A percentile compares a stretch with the other conserved stretches of the same genome.
phyloP scores from a whole-genome alignment of 345 rosid genomes.

The Eucalyptus fibrosa region DNA sequence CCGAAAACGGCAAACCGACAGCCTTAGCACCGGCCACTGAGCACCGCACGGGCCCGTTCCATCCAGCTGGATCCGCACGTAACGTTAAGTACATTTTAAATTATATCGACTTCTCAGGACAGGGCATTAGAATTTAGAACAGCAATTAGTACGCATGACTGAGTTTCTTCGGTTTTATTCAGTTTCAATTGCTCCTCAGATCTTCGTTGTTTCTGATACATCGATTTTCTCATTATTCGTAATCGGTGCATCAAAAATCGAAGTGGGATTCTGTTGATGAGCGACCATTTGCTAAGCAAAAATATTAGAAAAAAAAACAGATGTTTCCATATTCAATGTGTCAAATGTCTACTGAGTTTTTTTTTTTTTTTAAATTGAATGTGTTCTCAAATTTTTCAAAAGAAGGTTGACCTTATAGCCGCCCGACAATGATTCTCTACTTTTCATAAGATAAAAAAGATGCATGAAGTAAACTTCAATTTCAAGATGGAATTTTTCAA shows the following conservation, averaged over 20 bases:
- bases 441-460: neutral
- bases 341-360: neutral
- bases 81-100: too few relatives aligned
- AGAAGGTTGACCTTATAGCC: rapidly evolving
- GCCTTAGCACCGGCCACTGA: neutral
- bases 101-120: neutral
- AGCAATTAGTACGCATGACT: neutral
- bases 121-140: neutral
- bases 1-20: neutral
- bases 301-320: neutral
- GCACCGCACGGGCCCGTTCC: neutral
- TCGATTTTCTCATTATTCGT: neutral
- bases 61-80: neutral
- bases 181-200: neutral
- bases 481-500: rapidly evolving
- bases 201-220: neutral
- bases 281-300: neutral
- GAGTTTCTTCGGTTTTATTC: neutral
- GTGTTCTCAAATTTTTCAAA: neutral
- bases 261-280: neutral
- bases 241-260: neutral
- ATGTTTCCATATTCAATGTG: neutral
- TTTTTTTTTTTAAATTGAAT: neutral
- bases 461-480: rapidly evolving
- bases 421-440: rapidly evolving